Conservation (phyloP, 2,329 filamentous ascomycete genomes). For the Aspergillus novofumigatus region DNA sequence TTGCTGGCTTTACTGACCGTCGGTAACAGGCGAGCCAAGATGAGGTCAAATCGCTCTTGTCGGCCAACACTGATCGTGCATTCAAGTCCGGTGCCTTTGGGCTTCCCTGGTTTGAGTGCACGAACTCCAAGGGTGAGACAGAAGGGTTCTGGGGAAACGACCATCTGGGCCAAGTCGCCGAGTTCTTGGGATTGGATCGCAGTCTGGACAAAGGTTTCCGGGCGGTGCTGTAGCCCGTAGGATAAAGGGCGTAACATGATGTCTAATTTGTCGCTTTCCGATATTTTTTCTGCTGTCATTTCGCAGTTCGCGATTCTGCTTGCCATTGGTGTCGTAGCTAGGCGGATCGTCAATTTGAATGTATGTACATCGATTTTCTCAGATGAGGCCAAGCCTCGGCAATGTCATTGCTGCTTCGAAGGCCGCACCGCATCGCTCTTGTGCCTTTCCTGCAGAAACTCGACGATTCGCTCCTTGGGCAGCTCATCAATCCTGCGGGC, state of each 20-base stretch:
- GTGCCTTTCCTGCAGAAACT: slow-evolving; percentile 30
- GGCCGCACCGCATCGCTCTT: slow-evolving; percentile 17
- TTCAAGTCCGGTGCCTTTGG: slow-evolving; percentile 56
- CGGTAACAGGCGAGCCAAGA: slow-evolving; percentile 19
- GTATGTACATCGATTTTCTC: slow-evolving; percentile 1
- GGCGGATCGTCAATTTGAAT: not conserved
- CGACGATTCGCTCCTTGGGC: slow-evolving; percentile 27
- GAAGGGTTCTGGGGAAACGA: slow-evolving; percentile 60
- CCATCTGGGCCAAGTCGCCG: slow-evolving; percentile 53
- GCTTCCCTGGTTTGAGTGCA: slow-evolving; percentile 57
- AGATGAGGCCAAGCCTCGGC: not conserved
- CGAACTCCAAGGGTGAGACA: slow-evolving; percentile 49
- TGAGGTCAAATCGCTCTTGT: slow-evolving; percentile 46
- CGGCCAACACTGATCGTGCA: slow-evolving; percentile 49
- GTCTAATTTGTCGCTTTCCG: not conserved
- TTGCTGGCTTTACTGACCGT: slow-evolving; percentile 1
- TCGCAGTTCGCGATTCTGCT: not conserved
- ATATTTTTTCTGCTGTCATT: slow-evolving; percentile 1
- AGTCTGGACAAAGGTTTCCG: slow-evolving; percentile 25
- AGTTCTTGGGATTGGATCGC: slow-evolving; percentile 50
- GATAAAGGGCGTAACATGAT: no score
- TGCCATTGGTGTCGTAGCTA: not conserved
- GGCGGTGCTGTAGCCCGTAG: slow-evolving; percentile 19
- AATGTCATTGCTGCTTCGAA: slow-evolving; percentile 5
- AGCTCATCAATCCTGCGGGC: slow-evolving; percentile 23